A percentile compares a stretch with the other conserved stretches of the same genome.
Evolutionary conservation across 352 stramenopile genomes (phyloP).

Genomic region (Phytophthora sojae): DNA sequence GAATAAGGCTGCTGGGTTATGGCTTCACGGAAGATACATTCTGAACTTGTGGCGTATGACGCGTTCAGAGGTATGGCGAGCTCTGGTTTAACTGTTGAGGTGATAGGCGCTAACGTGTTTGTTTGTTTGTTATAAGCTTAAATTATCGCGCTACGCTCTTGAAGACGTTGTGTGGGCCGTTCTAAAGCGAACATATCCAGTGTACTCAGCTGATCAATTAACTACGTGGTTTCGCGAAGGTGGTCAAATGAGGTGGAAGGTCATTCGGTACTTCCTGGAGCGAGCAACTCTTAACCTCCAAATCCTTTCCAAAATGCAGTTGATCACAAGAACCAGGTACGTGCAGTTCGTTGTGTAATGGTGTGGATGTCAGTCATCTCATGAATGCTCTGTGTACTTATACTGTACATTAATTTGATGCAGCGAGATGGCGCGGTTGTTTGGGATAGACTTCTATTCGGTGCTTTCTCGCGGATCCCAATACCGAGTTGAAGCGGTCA

Average conservation of each 20-base stretch:
- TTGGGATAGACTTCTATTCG: conserved; percentile 96
- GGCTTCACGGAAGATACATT: conserved; percentile 90
- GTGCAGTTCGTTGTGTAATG: background rate
- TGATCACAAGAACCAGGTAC: conserved; percentile 84
- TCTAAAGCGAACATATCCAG: conserved; percentile 67
- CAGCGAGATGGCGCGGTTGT: conserved; percentile 93
- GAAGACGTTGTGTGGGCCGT: conserved; percentile 80
- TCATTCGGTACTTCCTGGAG: conserved; percentile 62
- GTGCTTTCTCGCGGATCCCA: conserved; percentile 93
- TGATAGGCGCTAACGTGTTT: background rate
- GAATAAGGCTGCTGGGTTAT: conserved; percentile 87
- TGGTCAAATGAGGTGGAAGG: conserved; percentile 54
- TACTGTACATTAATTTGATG: background rate
- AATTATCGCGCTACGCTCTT: conserved; percentile 83
- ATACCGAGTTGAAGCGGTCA: conserved; percentile 94
- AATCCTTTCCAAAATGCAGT: conserved; percentile 85
- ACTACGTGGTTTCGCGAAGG: conserved; percentile 64
- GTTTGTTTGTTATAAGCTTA: conserved; percentile 59
- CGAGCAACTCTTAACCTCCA: conserved; percentile 67
- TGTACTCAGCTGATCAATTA: conserved; percentile 66
- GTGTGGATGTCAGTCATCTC: background rate
- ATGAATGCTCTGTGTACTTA: background rate
- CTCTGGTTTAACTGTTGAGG: background rate
- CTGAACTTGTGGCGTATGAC: conserved; percentile 94
- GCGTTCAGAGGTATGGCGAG: conserved; percentile 72